Evolutionary conservation across 805 yeast genomes (phyloP).

Genomic region (Yueomyces sinensis): DNA sequence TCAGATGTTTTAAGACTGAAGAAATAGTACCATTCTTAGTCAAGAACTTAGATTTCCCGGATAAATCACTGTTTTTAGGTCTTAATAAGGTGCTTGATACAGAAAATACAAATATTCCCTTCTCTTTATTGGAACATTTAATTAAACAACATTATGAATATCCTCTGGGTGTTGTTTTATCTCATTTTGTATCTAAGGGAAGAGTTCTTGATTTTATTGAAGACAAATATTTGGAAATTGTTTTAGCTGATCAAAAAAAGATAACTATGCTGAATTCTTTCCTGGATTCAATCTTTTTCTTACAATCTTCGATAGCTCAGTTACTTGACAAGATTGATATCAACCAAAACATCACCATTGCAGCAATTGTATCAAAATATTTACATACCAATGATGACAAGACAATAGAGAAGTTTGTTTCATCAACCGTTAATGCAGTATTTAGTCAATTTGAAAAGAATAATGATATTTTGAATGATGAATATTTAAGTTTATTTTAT

Average conservation of each 20-base stretch:
- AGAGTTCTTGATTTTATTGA: not conserved
- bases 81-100: not conserved
- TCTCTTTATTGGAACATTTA: not conserved
- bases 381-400: not conserved
- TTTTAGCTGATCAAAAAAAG: not conserved
- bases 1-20: not conserved
- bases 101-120: not conserved
- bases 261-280: not conserved
- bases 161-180: no score
- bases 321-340: not conserved
- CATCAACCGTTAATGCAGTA: not conserved
- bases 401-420: not conserved
- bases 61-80: not conserved
- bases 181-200: not conserved
- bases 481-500: constrained; percentile 6
- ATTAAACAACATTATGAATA: no score
- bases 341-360: not conserved
- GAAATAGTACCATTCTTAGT: not conserved
- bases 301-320: not conserved
- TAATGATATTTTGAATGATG: not conserved
- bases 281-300: not conserved
- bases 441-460: not conserved
- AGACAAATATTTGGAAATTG: not conserved
- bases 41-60: not conserved
- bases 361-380: not conserved